Evolutionary conservation across 331 rosid species (phyloP).

Genomic region (Quercus lobata): DNA sequence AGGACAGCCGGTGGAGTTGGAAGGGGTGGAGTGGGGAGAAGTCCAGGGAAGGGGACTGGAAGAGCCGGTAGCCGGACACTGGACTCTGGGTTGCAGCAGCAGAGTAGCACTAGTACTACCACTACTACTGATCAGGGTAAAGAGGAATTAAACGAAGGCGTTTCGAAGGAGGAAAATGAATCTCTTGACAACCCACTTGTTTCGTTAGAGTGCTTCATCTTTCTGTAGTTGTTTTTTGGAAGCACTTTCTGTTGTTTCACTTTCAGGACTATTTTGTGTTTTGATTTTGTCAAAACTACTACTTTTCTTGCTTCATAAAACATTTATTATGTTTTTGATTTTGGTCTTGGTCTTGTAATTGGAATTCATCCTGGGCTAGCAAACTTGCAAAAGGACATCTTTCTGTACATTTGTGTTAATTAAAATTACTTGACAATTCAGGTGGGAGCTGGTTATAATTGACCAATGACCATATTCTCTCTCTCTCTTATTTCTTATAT

Average conservation of each 20-base stretch:
- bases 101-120: not conserved
- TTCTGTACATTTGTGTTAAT: constrained; percentile 12
- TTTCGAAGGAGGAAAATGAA: constrained; percentile 36
- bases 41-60: constrained; percentile 31
- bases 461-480: too few relatives aligned
- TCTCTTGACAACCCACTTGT: constrained; percentile 70
- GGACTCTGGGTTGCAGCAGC: not conserved
- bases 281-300: not conserved
- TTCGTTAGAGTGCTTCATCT: constrained; percentile 89
- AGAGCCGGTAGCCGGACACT: constrained; percentile 16
- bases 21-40: constrained; percentile 30
- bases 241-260: constrained; percentile 3
- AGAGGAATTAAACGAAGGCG: constrained; percentile 27
- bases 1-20: constrained; percentile 27
- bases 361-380: not conserved
- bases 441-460: too few relatives aligned
- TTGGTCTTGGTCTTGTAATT: not conserved
- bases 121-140: not conserved
- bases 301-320: constrained; percentile 3
- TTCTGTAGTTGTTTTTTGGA: constrained; percentile 46
- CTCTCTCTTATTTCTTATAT: not conserved
- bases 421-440: not conserved
- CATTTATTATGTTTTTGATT: not conserved
- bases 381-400: not conserved
- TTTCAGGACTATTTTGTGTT: constrained; percentile 13